A percentile compares a stretch with the other conserved stretches of the same genome.
These are phyloP conservation scores for Clitoria ternatea DNA, from an alignment of 306 rosid genomes.

Conservation along the genomic window DNA sequence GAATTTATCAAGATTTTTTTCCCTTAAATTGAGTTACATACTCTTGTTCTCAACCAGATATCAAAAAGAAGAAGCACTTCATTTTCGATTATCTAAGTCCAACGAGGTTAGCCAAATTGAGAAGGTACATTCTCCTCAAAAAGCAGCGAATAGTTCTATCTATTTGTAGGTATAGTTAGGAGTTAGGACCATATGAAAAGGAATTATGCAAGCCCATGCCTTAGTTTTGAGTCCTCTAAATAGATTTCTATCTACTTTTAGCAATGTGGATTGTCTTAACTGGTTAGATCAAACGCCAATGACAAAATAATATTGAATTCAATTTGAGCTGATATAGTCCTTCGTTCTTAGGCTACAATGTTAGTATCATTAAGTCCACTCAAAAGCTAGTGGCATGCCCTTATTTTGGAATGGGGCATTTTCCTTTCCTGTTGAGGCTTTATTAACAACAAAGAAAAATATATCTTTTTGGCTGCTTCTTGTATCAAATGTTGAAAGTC, in stretches of 20 bases:
- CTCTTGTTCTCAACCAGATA: conserved; percentile 44
- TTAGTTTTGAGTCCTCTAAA: background rate
- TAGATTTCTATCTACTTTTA: background rate
- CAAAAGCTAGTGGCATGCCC: background rate
- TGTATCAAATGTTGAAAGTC: background rate
- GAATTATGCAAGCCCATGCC: background rate
- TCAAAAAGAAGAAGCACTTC: conserved; percentile 89
- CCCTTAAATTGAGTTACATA: background rate
- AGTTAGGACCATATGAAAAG: conserved; percentile 1
- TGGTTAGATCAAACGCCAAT: background rate
- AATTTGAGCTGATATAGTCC: background rate
- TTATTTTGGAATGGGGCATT: background rate
- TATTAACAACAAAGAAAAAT: background rate
- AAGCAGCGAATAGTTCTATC: conserved; percentile 9
- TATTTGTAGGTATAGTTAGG: background rate
- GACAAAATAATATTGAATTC: background rate
- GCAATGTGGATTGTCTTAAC: background rate
- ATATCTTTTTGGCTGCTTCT: background rate
- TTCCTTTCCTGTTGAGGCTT: background rate
- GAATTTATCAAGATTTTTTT: background rate
- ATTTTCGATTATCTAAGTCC: conserved; percentile 62
- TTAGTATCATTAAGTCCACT: background rate
- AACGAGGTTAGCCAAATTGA: conserved; percentile 70
- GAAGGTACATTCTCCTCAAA: conserved; percentile 58
- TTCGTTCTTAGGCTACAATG: background rate